These are phyloP conservation scores for Sugiyamaella boreocaroliniensis DNA, from an alignment of 805 yeast species.

Conservation along the genomic window DNA sequence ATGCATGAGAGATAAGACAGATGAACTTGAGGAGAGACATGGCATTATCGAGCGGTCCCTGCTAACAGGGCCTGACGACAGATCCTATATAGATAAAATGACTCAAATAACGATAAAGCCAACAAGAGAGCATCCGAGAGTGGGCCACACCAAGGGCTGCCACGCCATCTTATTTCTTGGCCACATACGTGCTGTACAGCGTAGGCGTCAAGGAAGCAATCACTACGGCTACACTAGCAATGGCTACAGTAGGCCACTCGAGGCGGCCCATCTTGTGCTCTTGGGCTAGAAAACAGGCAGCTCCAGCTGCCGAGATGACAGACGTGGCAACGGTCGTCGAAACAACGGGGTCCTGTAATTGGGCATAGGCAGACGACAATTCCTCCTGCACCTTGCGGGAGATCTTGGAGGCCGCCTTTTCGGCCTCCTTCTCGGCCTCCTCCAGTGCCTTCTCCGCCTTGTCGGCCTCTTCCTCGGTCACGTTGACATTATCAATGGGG, in stretches of 20 bases:
- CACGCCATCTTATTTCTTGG: background rate
- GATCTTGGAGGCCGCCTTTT: background rate
- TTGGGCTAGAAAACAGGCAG: constrained; percentile 14
- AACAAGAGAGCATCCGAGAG: too few species aligned
- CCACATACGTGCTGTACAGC: constrained; percentile 1
- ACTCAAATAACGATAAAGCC: background rate
- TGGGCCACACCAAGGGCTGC: too few species aligned
- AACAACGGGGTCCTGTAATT: constrained; percentile 19
- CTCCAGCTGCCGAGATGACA: constrained; percentile 15
- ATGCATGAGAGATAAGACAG: background rate
- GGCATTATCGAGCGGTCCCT: background rate
- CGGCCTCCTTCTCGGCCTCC: background rate
- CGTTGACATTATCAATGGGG: constrained; percentile 7
- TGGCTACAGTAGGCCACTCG: constrained; percentile 11
- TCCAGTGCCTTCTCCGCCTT: constrained; percentile 2
- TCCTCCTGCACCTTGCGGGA: constrained; percentile 1
- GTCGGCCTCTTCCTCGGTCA: constrained; percentile 3
- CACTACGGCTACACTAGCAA: constrained; percentile 7
- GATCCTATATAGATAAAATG: background rate
- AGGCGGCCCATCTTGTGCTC: constrained; percentile 16
- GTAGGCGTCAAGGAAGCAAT: constrained; percentile 5
- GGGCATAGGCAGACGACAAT: constrained; percentile 1
- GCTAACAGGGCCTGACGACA: background rate
- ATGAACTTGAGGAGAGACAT: background rate
- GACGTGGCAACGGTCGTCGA: constrained; percentile 16